A percentile compares a stretch with the other conserved stretches of the same genome.
Conservation (phyloP, 441 rosid genomes). For the Pelargonium myrrhifolium region DNA sequence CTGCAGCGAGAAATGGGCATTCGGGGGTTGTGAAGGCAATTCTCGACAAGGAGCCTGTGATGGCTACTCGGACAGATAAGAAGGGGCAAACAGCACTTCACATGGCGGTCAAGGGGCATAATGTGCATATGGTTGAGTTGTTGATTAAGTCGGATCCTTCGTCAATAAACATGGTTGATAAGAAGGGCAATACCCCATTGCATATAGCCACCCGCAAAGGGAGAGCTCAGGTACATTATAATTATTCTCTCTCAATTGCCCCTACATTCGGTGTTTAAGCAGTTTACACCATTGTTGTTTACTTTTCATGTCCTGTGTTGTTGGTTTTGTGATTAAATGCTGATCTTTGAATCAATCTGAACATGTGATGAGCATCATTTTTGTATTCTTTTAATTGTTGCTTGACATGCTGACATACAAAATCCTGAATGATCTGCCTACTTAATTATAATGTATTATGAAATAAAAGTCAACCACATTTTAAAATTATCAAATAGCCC, state of each 20-base stretch:
- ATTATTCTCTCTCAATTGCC: not conserved
- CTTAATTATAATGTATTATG: not conserved
- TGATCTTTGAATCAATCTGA: not conserved
- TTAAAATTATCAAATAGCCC: not conserved
- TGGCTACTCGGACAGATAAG: conserved; percentile 57
- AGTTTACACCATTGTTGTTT: not conserved
- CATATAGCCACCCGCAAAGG: conserved; percentile 83
- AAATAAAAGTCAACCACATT: not conserved
- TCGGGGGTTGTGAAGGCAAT: conserved; percentile 56
- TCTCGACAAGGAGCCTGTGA: conserved; percentile 47
- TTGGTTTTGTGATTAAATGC: not conserved
- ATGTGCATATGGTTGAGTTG: conserved; percentile 53
- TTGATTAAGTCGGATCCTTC: conserved; percentile 56
- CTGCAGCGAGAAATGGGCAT: conserved; percentile 88
- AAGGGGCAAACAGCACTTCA: conserved; percentile 96
- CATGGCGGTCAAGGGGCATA: conserved; percentile 92
- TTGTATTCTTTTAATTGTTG: conserved; percentile 12
- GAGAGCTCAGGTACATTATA: conserved; percentile 45
- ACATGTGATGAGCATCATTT: not conserved
- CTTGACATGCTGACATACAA: conserved; percentile 18
- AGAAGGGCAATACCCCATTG: conserved; percentile 70
- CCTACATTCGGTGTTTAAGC: not conserved
- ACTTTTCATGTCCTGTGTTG: not conserved
- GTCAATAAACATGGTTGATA: conserved; percentile 58
- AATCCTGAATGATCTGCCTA: conserved; percentile 8